Conservation (phyloP, 306 rosid species). For the peach (Prunus persica) region Prunus_persica_NCBIv2 NC_034013.1:9481001-9481500, state of each 20-base stretch:
- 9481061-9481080: no score
- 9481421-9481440: slow-evolving; percentile 29
- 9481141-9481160: no score
- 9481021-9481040: no score
- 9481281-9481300: not conserved
- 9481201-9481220: no score
- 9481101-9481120: no score
- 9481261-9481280: slow-evolving; percentile 14
- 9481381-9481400: slow-evolving; percentile 5
- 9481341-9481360: slow-evolving; percentile 4
- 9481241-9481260: no score
- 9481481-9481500: slow-evolving; percentile 18
- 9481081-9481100: no score
- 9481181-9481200: no score
- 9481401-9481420: slow-evolving; percentile 16
- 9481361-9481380: not conserved
- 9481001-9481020: no score
- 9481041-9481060: no score
- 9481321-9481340: slow-evolving; percentile 11
- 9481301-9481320: slow-evolving; percentile 21
- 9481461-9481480: slow-evolving; percentile 5
- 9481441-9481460: slow-evolving; percentile 17
- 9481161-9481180: no score
- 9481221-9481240: not conserved
- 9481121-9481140: no score